Evolutionary conservation across 805 yeast genomes (phyloP).

Genomic region (Scheffersomyces lignosus): DNA sequence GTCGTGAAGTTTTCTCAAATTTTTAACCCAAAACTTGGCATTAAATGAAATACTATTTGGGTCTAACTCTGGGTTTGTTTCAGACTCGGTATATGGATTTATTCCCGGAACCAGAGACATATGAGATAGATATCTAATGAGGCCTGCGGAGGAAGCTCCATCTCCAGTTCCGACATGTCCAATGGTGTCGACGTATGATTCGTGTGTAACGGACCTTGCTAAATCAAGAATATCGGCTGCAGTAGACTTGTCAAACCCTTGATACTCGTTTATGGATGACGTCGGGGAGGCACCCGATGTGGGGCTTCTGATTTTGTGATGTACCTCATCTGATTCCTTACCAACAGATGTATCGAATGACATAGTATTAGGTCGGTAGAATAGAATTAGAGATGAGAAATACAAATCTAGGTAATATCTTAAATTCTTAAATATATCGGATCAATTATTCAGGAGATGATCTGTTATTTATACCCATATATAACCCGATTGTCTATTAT

Average conservation of each 20-base stretch:
- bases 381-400: too few species aligned
- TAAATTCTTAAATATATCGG: too few species aligned
- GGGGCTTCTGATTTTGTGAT: background rate
- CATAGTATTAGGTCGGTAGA: too few species aligned
- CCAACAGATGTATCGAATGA: constrained; percentile 9
- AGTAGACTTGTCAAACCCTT: constrained; percentile 8
- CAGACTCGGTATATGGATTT: constrained; percentile 27
- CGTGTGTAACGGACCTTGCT: constrained; percentile 20
- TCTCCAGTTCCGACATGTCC: too few species aligned
- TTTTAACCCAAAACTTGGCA: constrained; percentile 65
- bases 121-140: constrained; percentile 40
- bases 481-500: too few species aligned
- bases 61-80: constrained; percentile 32
- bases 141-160: constrained; percentile 15
- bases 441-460: too few species aligned
- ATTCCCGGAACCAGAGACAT: constrained; percentile 53
- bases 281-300: constrained; percentile 5
- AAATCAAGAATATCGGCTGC: constrained; percentile 18
- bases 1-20: constrained; percentile 50
- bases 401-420: too few species aligned
- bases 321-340: constrained; percentile 6
- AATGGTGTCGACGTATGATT: background rate
- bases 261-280: constrained; percentile 11
- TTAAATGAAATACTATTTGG: constrained; percentile 59
- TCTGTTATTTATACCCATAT: too few species aligned